These are phyloP conservation scores for Emergomyces orientalis DNA, from an alignment of 2,329 filamentous ascomycete genomes.

Conservation along the genomic window DNA sequence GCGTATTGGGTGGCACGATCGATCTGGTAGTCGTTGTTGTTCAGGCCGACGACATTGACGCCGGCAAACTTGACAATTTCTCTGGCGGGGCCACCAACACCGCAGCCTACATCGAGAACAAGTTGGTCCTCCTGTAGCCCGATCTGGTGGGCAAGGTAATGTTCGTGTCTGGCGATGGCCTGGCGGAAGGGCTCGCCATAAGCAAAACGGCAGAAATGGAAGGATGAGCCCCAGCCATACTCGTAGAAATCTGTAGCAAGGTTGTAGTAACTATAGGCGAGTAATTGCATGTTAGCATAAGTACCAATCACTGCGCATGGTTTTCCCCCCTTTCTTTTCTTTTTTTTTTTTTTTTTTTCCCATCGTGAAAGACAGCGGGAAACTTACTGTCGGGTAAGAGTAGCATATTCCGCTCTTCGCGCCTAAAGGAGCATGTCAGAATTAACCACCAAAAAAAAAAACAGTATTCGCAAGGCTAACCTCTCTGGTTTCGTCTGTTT, in stretches of 20 bases:
- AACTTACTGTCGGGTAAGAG: constrained; percentile 76
- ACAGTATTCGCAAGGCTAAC: constrained; percentile 34
- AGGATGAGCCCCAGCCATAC: constrained; percentile 91
- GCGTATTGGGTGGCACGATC: constrained; percentile 84
- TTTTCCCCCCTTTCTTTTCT: neutral
- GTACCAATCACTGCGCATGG: neutral
- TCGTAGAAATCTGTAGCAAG: constrained; percentile 94
- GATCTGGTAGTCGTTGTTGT: constrained; percentile 99
- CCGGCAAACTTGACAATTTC: constrained; percentile 96
- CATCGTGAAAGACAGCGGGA: neutral
- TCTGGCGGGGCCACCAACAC: constrained; percentile 87
- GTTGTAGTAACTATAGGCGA: constrained; percentile 70
- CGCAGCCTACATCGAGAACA: constrained; percentile 92
- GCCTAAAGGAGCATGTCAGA: constrained; percentile 43
- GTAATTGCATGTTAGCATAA: constrained; percentile 2
- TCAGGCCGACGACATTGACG: constrained; percentile 79
- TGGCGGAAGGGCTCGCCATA: constrained; percentile 78
- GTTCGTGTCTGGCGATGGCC: constrained; percentile 91
- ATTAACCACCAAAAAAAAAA: neutral
- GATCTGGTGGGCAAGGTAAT: constrained; percentile 89
- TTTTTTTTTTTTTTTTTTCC: neutral
- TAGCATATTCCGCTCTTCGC: constrained; percentile 80
- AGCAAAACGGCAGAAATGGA: constrained; percentile 95
- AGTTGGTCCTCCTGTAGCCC: constrained; percentile 76
- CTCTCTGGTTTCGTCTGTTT: constrained; percentile 75